Base-by-base conservation (phyloP, 139 green algal genomes). In the Marvania coccoides region DNA sequence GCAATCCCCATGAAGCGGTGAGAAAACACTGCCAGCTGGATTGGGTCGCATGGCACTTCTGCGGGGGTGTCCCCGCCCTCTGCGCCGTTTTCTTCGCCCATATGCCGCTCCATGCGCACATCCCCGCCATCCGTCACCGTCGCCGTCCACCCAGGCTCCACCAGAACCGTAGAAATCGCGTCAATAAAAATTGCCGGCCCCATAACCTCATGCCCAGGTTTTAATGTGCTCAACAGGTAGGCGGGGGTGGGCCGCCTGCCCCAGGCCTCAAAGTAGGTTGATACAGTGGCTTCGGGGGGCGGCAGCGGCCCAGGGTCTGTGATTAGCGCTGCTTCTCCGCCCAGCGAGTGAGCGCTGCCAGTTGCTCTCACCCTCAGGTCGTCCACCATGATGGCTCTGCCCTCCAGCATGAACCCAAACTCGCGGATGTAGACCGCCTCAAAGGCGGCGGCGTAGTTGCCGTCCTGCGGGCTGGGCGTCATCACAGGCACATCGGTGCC, bases 1-100 rank as follows among this genome's bases (percentile, higher is more conserved):
- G 94, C 94, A 13, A 99, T 98, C 61, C 90, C 87, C 94, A 99
- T 99, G 81, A 99, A 99, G 58, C 89, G 84, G 76, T 99, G 94
- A 33, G 69, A 88, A 77, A 98, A 98, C 62, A 99, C 94, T 37
- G 91, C 87, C 31, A 99, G 85, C 63, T 90, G 84, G 23, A 99
- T 89, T 14, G 95, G 89, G 74, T 99, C 94, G 35, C 76, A 83
- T 1, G 65, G 61, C 2, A 75, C 71, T 14, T 35, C 45, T 39
- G 4, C 19, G 34, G 6, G 12, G 33, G 30, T 61, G 45, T 67
- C 24, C 24, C 48, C 3, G 59, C 31, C 53, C 38, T 23, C 53
- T 62, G 24, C 24, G 57, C 55, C 48, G 39, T 45, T 55, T 9
- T 13, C 19, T 57, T n/a, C 7, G 4, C 19, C 3, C 23, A 23